Conservation (phyloP, 2,329 filamentous ascomycete genomes). For the Diaporthe citri region DNA sequence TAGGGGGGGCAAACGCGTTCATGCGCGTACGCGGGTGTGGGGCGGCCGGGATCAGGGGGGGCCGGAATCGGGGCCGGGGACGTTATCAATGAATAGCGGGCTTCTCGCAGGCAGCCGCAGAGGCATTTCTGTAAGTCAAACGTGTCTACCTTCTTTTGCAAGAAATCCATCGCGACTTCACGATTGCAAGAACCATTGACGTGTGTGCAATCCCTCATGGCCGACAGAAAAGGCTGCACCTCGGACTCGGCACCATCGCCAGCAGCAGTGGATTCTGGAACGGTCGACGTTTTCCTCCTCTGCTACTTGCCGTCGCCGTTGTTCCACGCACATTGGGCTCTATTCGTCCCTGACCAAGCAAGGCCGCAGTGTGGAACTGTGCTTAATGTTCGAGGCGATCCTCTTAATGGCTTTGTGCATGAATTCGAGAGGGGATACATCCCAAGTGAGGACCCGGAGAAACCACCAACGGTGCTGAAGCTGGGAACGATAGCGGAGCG, state of each 20-base stretch:
- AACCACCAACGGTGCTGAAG: conserved; percentile 6
- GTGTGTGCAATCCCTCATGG: not conserved
- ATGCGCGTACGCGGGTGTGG: no score
- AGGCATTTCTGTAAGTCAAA: not conserved
- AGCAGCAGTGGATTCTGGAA: not conserved
- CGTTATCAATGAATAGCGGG: not conserved
- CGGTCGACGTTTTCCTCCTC: conserved; percentile 22
- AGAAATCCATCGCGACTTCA: no score
- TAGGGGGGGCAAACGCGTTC: no score
- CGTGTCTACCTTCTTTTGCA: not conserved
- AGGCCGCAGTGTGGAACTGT: conserved; percentile 13
- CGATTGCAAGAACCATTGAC: no score
- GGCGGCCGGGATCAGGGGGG: no score
- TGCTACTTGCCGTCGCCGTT: conserved; percentile 33
- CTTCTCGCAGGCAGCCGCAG: not conserved
- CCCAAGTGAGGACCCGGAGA: conserved; percentile 24
- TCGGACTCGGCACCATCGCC: not conserved
- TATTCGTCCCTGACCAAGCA: conserved; percentile 15
- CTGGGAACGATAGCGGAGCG: not conserved
- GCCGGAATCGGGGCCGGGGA: no score
- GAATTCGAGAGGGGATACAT: conserved; percentile 34
- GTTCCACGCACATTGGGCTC: conserved; percentile 33
- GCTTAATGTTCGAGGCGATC: conserved; percentile 33
- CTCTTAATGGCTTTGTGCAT: conserved; percentile 28
- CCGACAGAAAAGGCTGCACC: not conserved